phyloP scores from a whole-genome alignment of 768 basidiomycete genomes.

The Gloeopeniophorella convolvens region DNA sequence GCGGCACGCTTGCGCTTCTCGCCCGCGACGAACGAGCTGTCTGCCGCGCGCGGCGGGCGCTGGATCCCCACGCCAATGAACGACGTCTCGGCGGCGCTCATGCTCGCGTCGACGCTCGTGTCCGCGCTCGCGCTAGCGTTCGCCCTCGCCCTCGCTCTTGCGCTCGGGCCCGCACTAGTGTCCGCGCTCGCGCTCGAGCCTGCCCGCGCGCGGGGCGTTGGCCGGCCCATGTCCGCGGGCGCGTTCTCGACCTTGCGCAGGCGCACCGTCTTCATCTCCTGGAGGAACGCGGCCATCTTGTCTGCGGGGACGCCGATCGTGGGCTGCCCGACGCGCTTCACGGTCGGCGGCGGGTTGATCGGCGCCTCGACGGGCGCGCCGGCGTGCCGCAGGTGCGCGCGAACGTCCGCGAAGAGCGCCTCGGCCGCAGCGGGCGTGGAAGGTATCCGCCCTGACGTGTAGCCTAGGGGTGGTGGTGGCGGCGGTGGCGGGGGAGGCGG shows the following conservation, averaged over 20 bases:
- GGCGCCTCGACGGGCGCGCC: constrained; percentile 56
- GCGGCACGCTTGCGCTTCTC: constrained; percentile 18
- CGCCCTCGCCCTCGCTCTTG: too few relatives aligned
- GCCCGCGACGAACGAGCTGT: background rate
- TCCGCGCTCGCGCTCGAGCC: too few relatives aligned
- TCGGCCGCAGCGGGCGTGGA: constrained; percentile 25
- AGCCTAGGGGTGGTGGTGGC: too few relatives aligned
- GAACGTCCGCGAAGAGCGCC: constrained; percentile 47
- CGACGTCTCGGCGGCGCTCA: background rate
- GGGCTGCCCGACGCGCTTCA: constrained; percentile 49
- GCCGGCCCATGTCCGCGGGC: constrained; percentile 20
- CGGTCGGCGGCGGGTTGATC: constrained; percentile 42
- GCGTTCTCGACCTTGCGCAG: constrained; percentile 49
- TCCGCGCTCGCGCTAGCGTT: too few relatives aligned
- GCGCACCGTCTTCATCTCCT: constrained; percentile 71
- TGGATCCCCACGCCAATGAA: constrained; percentile 8
- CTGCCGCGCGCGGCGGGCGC: constrained; percentile 3
- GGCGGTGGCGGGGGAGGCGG: constrained; percentile 22
- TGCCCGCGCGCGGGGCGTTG: constrained; percentile 16
- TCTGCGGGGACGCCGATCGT: constrained; percentile 70
- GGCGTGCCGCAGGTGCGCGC: constrained; percentile 59
- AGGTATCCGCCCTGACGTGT: constrained; percentile 19
- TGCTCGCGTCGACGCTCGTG: too few relatives aligned
- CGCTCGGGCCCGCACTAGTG: too few relatives aligned
- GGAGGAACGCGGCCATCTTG: constrained; percentile 78